Conservation (phyloP, 257 asterid species). For the Scutellaria galericulata region DNA sequence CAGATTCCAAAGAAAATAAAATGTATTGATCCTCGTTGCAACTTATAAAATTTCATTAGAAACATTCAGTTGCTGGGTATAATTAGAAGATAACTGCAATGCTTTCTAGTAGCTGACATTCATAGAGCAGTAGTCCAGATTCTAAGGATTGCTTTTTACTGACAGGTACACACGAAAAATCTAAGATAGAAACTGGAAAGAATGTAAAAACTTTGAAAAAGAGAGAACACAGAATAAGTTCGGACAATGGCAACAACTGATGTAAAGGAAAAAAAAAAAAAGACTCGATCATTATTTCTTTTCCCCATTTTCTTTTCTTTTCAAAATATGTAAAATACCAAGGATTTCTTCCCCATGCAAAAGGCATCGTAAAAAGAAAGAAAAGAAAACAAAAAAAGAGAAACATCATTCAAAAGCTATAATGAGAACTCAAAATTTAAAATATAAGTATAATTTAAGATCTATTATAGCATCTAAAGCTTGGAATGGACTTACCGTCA, state of each 20-base stretch:
- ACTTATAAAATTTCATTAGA: background rate
- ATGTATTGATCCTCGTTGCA: constrained; percentile 11
- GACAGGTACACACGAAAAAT: constrained; percentile 1
- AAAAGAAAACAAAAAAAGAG: background rate
- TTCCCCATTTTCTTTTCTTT: background rate
- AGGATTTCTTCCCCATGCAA: background rate
- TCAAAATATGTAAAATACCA: background rate
- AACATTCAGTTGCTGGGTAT: constrained; percentile 2
- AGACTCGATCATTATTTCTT: background rate
- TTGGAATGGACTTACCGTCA: constrained; percentile 55
- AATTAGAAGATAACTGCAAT: constrained; percentile 17
- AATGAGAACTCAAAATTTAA: constrained; percentile 7
- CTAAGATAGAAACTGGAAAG: constrained; percentile 9
- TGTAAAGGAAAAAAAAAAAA: constrained; percentile 1
- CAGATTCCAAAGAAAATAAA: background rate
- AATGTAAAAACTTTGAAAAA: background rate
- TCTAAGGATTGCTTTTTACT: constrained; percentile 12
- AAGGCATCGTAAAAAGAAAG: background rate
- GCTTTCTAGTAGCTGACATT: constrained; percentile 7
- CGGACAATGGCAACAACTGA: constrained; percentile 3
- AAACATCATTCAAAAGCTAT: constrained; percentile 7
- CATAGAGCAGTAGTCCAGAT: constrained; percentile 10
- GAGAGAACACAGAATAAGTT: background rate
- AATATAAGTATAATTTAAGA: background rate
- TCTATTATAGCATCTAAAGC: constrained; percentile 22